Evolutionary conservation across 257 asterid species (phyloP), one percentile per base, ranked within the genome.

Genomic region (Nicotiana undulata): DNA sequence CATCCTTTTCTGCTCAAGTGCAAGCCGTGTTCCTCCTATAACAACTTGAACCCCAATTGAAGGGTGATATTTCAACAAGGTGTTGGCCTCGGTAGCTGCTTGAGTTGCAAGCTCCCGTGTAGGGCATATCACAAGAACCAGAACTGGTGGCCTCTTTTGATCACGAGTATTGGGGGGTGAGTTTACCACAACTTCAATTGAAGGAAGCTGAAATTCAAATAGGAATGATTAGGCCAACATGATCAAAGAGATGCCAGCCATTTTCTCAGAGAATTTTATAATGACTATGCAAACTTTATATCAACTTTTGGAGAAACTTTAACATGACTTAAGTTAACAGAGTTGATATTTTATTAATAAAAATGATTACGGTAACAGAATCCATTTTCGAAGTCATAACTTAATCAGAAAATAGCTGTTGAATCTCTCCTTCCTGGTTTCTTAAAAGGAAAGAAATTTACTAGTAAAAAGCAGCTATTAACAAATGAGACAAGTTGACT

Each of bases 41-140:
- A 96, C 97, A 80, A 96, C 99, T 87, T 96, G 98, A 88, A 92
- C 97, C 28, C 99, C 99, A 72, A 96, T 84, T 18, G 99, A 92
- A 79, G 93, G 88, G 82, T 96, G 99, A 86, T 92, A 96, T 83
- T 96, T 96, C 91, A 96, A 86, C 89, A 96, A 85, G 4, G 77
- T 90, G 76, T 86, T 94, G 82, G 97, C 99, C 92, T 96, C 99
- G 7, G 93, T 77, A 82, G 98, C 94, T 83, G 99, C 99, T 87
- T 96, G 99, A 82, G 87, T 87, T 79, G 99, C 99, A 77, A 96
- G 98, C 82, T 96, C 99, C 34, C 98, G 86, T 46, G 99, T 96
- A 46, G 99, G 99, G 86, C 99, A 96, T 63, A 96, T 88, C 75
- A 96, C 85, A 40, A 96, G 99, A 84, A 96, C 99, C 65, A 82